These are phyloP conservation scores for Ricinus communis DNA, from an alignment of 345 rosid genomes.

Conservation along the genomic window DNA sequence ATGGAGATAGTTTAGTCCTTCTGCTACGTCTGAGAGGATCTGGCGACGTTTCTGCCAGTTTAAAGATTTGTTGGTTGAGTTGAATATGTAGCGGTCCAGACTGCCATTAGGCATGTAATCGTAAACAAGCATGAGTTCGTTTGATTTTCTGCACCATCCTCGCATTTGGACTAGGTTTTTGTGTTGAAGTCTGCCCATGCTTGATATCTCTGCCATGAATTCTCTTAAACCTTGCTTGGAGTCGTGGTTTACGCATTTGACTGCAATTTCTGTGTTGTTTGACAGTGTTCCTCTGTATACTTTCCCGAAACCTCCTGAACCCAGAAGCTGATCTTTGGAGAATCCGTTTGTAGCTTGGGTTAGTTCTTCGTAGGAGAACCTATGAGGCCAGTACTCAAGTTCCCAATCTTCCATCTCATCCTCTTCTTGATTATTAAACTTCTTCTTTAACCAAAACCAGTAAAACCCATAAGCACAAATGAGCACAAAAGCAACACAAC, in stretches of 20 bases:
- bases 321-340: conserved; percentile 64
- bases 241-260: conserved; percentile 80
- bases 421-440: conserved; percentile 43
- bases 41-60: conserved; percentile 59
- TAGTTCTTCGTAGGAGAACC: conserved; percentile 79
- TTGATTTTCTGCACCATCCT: conserved; percentile 86
- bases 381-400: conserved; percentile 87
- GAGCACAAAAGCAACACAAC: conserved; percentile 42
- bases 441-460: conserved; percentile 48
- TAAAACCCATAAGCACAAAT: conserved; percentile 35
- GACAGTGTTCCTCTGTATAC: conserved; percentile 61
- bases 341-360: conserved; percentile 53
- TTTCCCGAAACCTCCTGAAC: conserved; percentile 80
- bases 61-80: conserved; percentile 47
- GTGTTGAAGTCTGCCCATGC: conserved; percentile 85
- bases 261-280: conserved; percentile 60
- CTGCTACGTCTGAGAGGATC: conserved; percentile 73
- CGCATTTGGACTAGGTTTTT: conserved; percentile 77
- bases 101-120: conserved; percentile 92
- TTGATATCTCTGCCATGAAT: conserved; percentile 95
- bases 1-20: conserved; percentile 80
- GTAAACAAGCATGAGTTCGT: conserved; percentile 72
- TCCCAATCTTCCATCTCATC: conserved; percentile 84
- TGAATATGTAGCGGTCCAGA: conserved; percentile 71
- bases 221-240: conserved; percentile 88